phyloP scores from a whole-genome alignment of 2,329 filamentous ascomycete species.

The Thelonectria rubi region DNA sequence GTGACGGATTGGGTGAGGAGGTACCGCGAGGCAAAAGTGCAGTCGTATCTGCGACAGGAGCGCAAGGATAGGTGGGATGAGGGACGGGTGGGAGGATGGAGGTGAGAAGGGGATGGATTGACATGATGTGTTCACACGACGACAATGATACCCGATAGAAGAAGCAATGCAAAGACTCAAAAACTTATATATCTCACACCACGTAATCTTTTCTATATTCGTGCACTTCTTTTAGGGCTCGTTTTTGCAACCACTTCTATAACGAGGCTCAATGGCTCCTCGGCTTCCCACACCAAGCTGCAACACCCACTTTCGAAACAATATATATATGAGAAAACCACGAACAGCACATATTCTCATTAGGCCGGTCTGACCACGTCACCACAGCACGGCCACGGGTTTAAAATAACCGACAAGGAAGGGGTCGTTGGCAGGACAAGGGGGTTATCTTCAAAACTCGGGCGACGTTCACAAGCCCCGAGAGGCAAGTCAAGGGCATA shows the following conservation, averaged over 20 bases:
- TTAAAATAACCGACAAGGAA: constrained; percentile 15
- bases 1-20: constrained; percentile 83
- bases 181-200: too few relatives aligned
- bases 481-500: background rate
- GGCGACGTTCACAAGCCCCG: constrained; percentile 1
- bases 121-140: constrained; percentile 1
- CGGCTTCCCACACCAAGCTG: background rate
- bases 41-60: constrained; percentile 83
- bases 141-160: constrained; percentile 17
- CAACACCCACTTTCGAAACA: background rate
- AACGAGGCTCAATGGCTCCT: background rate
- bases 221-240: background rate
- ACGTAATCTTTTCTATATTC: background rate
- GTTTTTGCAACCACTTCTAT: background rate
- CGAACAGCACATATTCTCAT: too few relatives aligned
- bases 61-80: constrained; percentile 96
- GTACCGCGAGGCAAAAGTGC: constrained; percentile 81
- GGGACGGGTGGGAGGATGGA: constrained; percentile 92
- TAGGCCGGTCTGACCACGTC: too few relatives aligned
- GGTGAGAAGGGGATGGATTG: constrained; percentile 58
- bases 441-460: constrained; percentile 8
- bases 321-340: background rate
- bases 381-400: constrained; percentile 1
- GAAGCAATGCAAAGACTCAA: too few relatives aligned
- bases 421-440: background rate